These are phyloP conservation scores for Fusarium sp. DNA, from an alignment of 2,329 filamentous ascomycete genomes.

Conservation along the genomic window DNA sequence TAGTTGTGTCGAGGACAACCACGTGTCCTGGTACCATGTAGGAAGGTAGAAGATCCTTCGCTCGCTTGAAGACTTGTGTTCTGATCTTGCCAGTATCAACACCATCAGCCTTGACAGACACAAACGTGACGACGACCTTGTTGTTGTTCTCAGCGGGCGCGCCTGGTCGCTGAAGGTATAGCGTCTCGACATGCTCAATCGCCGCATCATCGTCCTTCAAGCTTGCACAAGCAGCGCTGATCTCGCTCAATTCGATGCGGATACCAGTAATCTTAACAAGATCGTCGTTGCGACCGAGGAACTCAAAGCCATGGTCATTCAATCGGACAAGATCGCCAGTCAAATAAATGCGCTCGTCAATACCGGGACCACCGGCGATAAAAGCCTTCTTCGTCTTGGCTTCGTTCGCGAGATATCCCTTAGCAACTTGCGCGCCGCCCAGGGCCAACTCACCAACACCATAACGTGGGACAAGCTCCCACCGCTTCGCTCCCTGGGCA, in stretches of 20 bases:
- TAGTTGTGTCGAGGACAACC: conserved; percentile 23
- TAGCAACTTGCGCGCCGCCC: conserved; percentile 18
- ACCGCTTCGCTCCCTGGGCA: not conserved
- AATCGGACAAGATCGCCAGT: conserved; percentile 28
- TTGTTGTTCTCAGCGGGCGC: not conserved
- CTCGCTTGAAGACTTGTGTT: conserved; percentile 12
- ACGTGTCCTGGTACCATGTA: conserved; percentile 31
- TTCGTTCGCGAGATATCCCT: conserved; percentile 23
- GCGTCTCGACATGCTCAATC: conserved; percentile 20
- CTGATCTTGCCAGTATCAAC: conserved; percentile 7
- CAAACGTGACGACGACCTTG: conserved; percentile 25
- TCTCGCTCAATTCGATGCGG: conserved; percentile 26
- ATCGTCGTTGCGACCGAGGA: conserved; percentile 25
- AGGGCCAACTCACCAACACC: conserved; percentile 26
- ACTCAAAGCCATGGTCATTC: conserved; percentile 29
- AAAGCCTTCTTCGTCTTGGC: conserved; percentile 27
- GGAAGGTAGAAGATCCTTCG: conserved; percentile 9
- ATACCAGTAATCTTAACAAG: conserved; percentile 29
- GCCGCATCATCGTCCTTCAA: conserved; percentile 15
- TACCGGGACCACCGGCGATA: conserved; percentile 14
- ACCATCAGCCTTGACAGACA: conserved; percentile 11
- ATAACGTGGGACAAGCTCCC: conserved; percentile 28
- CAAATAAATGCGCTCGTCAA: conserved; percentile 22
- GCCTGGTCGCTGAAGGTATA: conserved; percentile 2
- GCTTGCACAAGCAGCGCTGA: conserved; percentile 26